phyloP scores from a whole-genome alignment of 495 filamentous ascomycete species.

The Acidiella bohemica region DNA sequence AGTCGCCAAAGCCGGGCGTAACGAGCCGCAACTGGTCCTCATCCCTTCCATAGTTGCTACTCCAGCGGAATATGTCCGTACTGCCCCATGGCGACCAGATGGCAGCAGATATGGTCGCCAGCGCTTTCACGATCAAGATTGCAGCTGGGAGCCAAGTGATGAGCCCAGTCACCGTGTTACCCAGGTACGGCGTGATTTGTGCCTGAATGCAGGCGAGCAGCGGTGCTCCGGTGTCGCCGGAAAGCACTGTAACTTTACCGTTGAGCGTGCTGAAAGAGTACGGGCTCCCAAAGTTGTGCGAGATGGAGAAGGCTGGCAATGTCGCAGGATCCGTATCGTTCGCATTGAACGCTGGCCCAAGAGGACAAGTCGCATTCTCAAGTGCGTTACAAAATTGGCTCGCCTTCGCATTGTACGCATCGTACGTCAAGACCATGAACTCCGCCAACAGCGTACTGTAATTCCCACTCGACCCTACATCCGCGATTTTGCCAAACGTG shows the following conservation, averaged over 20 bases:
- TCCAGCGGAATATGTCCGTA: constrained; percentile 79
- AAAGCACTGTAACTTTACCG: constrained; percentile 53
- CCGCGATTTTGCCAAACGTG: constrained; percentile 63
- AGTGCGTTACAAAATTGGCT: constrained; percentile 51
- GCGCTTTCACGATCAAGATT: constrained; percentile 63
- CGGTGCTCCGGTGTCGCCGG: constrained; percentile 51
- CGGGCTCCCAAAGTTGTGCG: constrained; percentile 60
- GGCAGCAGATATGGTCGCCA: constrained; percentile 68
- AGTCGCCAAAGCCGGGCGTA: constrained; percentile 93
- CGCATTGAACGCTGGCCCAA: constrained; percentile 55
- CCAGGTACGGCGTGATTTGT: constrained; percentile 68
- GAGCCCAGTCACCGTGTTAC: constrained; percentile 44
- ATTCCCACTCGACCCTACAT: constrained; percentile 39
- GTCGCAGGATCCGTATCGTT: constrained; percentile 39
- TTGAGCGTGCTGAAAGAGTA: constrained; percentile 77
- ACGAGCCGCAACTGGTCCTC: constrained; percentile 83
- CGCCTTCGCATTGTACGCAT: constrained; percentile 39
- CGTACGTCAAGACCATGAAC: constrained; percentile 61
- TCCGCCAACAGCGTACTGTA: constrained; percentile 56
- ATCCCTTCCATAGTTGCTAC: constrained; percentile 89
- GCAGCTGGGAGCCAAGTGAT: constrained; percentile 68
- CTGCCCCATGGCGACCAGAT: constrained; percentile 92
- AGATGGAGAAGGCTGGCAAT: constrained; percentile 59
- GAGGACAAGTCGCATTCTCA: constrained; percentile 53
- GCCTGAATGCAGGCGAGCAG: constrained; percentile 66